Evolutionary conservation across 805 yeast genomes (phyloP), one percentile per base, ranked within the genome.

Genomic region (Hanseniaspora clermontiae): DNA sequence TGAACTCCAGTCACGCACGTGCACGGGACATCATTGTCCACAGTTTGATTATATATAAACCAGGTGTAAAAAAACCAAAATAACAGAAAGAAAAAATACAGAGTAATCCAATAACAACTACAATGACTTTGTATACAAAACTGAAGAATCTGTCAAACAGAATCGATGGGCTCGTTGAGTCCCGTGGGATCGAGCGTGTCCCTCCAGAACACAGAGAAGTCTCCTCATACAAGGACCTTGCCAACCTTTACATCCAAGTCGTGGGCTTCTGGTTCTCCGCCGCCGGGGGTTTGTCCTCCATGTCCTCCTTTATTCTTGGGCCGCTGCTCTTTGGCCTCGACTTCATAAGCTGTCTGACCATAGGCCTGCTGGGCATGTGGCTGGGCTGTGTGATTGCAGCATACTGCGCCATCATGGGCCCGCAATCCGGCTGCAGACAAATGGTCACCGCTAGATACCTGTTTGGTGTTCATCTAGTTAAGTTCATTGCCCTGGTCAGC

Each of bases 391-490:
- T 77, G 7, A 72, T 87, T 31, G 95, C 95, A 2, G 93, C 87
- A 0, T 87, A 86, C 65, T 86, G 93, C 66, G 77, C 95, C 5
- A 76, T 81, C 5, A 81, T 88, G 88, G 96, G 96, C 2, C 95
- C 96, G 1, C 75, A 88, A 58, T 85, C 95, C 0, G 96, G 96
- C 0, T 79, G 93, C 60, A 74, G 96, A 63, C 95, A 88, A 65
- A 84, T 88, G 89, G 90, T 87, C 10, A 77, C 86, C 24, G 83
- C 89, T 1, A 74, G 95, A 60, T 87, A 76, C 62, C 71, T 87
- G 49, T 88, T 87, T 66, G 96, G 96, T 1, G 83, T 90, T 81
- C 84, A 84, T 83, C 80, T 82, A 61, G 89, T 88, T 42, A 83
- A 84, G 66, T 72, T 87, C 55, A 84, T 87, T 49, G 82, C 87